A percentile compares a stretch with the other conserved stretches of the same genome.
Evolutionary conservation across 169 alveolate species (phyloP).

Genomic region (Toxoplasma gondii): DNA sequence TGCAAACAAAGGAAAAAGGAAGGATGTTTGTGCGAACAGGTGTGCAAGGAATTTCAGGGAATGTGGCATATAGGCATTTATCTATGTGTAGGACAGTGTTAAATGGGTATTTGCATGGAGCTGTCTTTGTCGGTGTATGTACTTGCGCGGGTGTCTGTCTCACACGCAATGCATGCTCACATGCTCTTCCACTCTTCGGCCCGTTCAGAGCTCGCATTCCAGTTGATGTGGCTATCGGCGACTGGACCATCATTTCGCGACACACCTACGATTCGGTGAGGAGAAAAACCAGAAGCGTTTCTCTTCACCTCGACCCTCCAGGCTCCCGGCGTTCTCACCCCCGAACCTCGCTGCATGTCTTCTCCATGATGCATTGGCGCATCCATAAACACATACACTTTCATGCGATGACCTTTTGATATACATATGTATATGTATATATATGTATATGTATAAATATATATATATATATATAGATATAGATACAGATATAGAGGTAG

Average conservation of each 20-base stretch:
- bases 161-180: background rate
- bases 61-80: too few relatives aligned
- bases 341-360: too few relatives aligned
- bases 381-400: too few relatives aligned
- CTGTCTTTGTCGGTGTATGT: background rate
- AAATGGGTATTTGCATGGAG: background rate
- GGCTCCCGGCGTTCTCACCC: background rate
- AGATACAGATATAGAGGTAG: background rate
- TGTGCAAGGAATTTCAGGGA: too few relatives aligned
- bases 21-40: too few relatives aligned
- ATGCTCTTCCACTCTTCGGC: background rate
- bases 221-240: background rate
- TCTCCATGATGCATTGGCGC: too few relatives aligned
- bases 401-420: background rate
- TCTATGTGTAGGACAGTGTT: too few relatives aligned
- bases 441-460: background rate
- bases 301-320: background rate
- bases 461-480: background rate
- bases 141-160: background rate
- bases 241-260: slow-evolving; percentile 35
- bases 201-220: background rate
- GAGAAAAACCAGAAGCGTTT: background rate
- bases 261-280: slow-evolving; percentile 21
- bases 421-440: background rate
- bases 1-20: too few relatives aligned